Evolutionary conservation across 2,329 filamentous ascomycete genomes (phyloP).

Genomic region (Aspergillus ustus): DNA sequence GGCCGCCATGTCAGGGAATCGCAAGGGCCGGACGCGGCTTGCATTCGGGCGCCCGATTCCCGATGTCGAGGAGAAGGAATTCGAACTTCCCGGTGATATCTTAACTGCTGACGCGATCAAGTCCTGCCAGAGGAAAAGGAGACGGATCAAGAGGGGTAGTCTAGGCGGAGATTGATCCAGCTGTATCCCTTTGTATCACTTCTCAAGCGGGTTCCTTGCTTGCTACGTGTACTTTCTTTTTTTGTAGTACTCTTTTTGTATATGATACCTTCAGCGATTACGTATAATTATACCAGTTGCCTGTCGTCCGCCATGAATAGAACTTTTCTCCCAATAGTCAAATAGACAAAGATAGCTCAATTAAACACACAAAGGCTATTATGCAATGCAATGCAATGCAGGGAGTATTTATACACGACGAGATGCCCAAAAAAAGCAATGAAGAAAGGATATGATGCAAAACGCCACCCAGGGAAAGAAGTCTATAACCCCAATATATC

Average conservation of each 20-base stretch:
- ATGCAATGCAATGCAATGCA: conserved; percentile 15
- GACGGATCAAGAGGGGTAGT: conserved; percentile 40
- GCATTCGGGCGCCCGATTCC: conserved; percentile 85
- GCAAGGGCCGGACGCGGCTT: conserved; percentile 70
- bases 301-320: not conserved
- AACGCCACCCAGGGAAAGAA: not conserved
- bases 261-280: not conserved
- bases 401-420: conserved; percentile 6
- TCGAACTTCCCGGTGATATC: conserved; percentile 71
- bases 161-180: conserved; percentile 16
- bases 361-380: conserved; percentile 3
- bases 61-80: conserved; percentile 72
- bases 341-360: conserved; percentile 1
- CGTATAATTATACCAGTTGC: not conserved
- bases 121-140: conserved; percentile 44
- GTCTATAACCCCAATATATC: conserved; percentile 1
- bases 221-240: not conserved
- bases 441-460: not conserved
- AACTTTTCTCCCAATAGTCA: not conserved
- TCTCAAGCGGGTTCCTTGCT: not conserved
- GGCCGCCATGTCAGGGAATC: conserved; percentile 72
- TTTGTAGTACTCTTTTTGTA: not conserved
- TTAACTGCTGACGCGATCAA: conserved; percentile 49
- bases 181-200: not conserved
- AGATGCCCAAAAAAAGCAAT: not conserved